Base-by-base conservation (phyloP, 768 basidiomycete species). In the Mycena polygramma region DNA sequence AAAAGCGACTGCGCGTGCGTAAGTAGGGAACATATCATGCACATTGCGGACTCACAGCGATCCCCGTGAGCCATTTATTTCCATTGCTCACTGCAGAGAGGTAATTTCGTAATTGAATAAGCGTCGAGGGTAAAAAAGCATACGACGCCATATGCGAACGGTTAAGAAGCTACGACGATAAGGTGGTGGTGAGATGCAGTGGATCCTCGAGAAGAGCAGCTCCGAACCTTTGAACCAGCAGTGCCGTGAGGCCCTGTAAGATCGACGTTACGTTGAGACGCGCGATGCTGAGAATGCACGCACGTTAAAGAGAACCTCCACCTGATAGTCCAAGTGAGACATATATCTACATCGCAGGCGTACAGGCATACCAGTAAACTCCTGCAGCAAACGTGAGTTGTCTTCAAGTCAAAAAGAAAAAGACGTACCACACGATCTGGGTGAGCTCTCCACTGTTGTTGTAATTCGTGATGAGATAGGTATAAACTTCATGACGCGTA, bases 281-380 rank as follows among this genome's bases (percentile, higher is more conserved):
- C 20, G 37, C 19, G 30, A 57, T 19, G 22, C 45, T 7, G 30
- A 60, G 22, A 57, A 45, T 52, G 54, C 22, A 62, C 79, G 54
- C 66, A 83, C 87, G 75, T 87, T 89, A 75, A 88, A 87, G 24
- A 88, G 74, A 15, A 88, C 83, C 75, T 86, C 85, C 26, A 83
- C 78, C 87, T 87, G 24, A 19, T 26, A 30, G 24, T 52, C 35
- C 17, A 51, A 35, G 10, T 69, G 20, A 63, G 61, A 61, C 49
- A 52, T 58, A 22, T 35, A 22, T 14, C 11, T 11, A 35, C 10
- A 26, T n/a, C n/a, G 52, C 20, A 17, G 22, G 41, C 0, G 4
- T 46, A 24, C n/a, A 45, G n/a, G 66, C 78, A 58, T 71, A 84
- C 83, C 67, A 84, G 68, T 58, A 83, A 65, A 70, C 81, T 83